Percentiles rank a stretch among this genome's conserved stretches.
These are phyloP conservation scores for Xylaria sp. DNA, from an alignment of 2,329 filamentous ascomycete genomes.

Conservation along the genomic window DNA sequence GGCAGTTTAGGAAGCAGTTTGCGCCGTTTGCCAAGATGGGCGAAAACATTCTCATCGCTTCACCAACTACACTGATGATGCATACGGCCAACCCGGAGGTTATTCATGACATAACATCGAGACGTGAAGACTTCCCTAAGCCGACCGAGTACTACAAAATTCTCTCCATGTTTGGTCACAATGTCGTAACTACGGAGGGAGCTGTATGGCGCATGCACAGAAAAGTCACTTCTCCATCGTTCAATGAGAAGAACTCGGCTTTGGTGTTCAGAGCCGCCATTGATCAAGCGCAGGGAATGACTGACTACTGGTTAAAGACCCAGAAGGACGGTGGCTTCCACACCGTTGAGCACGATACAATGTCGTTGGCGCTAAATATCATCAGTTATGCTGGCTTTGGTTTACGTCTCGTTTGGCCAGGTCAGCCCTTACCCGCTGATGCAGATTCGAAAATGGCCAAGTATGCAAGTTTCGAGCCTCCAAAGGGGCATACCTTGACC, in stretches of 20 bases:
- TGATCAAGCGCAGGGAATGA: constrained; percentile 70
- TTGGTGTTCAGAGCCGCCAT: constrained; percentile 72
- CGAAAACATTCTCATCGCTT: constrained; percentile 71
- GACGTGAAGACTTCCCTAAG: constrained; percentile 78
- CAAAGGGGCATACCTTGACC: constrained; percentile 68
- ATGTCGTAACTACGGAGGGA: constrained; percentile 77
- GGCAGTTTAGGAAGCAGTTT: constrained; percentile 64
- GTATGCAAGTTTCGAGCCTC: constrained; percentile 57
- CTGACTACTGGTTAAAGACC: constrained; percentile 63
- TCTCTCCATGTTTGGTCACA: constrained; percentile 74
- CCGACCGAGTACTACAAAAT: constrained; percentile 68
- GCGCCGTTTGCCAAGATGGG: constrained; percentile 67
- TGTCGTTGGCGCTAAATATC: constrained; percentile 67
- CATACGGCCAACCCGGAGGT: constrained; percentile 71
- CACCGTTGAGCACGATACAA: constrained; percentile 71
- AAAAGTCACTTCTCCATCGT: constrained; percentile 75
- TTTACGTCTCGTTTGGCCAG: constrained; percentile 69
- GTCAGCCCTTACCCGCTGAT: constrained; percentile 61
- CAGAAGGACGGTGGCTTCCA: constrained; percentile 59
- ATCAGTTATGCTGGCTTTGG: constrained; percentile 78
- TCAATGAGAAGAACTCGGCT: constrained; percentile 80
- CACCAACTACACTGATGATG: constrained; percentile 63
- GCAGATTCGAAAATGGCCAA: constrained; percentile 58
- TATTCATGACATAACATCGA: constrained; percentile 71
- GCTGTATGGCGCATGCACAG: constrained; percentile 76